Conservation (phyloP, 2,329 filamentous ascomycete species). For the Zelopaecilomyces penicillatus region DNA sequence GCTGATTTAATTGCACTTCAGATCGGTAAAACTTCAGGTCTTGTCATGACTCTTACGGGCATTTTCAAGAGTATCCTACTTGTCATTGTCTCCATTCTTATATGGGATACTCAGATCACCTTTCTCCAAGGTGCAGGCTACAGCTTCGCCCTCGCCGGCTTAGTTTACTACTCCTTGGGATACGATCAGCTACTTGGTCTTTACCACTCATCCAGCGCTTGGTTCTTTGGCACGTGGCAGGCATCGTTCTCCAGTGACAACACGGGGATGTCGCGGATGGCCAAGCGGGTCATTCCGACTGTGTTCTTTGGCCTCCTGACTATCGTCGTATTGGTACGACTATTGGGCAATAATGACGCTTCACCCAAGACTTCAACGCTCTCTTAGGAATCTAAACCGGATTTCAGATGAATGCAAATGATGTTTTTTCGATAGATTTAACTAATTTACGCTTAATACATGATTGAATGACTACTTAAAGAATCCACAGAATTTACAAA, state of each 20-base stretch:
- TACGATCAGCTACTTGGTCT: constrained; percentile 24
- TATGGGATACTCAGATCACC: constrained; percentile 68
- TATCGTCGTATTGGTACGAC: constrained; percentile 15
- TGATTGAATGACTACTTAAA: no score
- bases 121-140: constrained; percentile 70
- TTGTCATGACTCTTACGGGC: constrained; percentile 78
- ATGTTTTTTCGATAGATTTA: no score
- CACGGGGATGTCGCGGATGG: not conserved
- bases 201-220: constrained; percentile 15
- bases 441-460: no score
- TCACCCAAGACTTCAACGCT: no score
- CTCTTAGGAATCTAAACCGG: no score
- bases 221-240: constrained; percentile 15
- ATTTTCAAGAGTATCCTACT: constrained; percentile 85
- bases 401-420: no score
- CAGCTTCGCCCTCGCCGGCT: constrained; percentile 52
- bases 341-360: no score
- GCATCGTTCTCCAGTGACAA: constrained; percentile 10
- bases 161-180: constrained; percentile 41
- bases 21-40: constrained; percentile 82
- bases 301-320: constrained; percentile 16
- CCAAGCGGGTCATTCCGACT: constrained; percentile 7
- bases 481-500: no score
- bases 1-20: constrained; percentile 24
- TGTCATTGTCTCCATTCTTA: constrained; percentile 64